Evolutionary conservation across 257 asterid species (phyloP).

Genomic region (Petrea volubilis): DNA sequence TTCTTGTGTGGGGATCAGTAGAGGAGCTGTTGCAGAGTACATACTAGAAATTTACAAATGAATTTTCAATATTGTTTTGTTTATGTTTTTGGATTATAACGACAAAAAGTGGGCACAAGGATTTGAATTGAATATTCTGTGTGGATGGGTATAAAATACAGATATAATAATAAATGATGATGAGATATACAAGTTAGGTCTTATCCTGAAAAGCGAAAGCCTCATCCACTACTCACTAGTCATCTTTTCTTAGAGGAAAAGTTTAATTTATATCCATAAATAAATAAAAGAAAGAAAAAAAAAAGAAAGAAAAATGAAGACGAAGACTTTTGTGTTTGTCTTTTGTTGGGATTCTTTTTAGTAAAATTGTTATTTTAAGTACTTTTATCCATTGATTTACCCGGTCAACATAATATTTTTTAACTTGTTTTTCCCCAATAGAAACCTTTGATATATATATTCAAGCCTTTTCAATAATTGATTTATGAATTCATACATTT

Average conservation of each 20-base stretch:
- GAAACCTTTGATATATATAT: too few relatives aligned
- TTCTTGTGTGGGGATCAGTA: background rate
- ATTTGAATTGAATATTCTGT: constrained; percentile 32
- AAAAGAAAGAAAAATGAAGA: background rate
- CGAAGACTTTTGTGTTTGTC: background rate
- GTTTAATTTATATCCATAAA: background rate
- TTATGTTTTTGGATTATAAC: constrained; percentile 15
- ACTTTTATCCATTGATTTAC: background rate
- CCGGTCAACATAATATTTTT: background rate
- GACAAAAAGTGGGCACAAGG: constrained; percentile 22
- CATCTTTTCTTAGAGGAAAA: constrained; percentile 10
- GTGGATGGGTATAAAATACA: constrained; percentile 2
- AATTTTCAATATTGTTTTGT: background rate
- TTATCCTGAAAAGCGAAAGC: constrained; percentile 46
- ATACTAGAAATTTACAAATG: background rate
- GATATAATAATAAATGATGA: background rate
- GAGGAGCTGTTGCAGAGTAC: background rate
- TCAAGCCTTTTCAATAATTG: too few relatives aligned
- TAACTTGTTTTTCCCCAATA: too few relatives aligned
- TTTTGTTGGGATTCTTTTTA: too few relatives aligned
- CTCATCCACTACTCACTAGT: constrained; percentile 39
- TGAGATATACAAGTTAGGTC: constrained; percentile 43
- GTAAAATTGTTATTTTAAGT: too few relatives aligned
- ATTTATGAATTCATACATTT: too few relatives aligned
- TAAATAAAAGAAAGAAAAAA: too few relatives aligned